phyloP scores from a whole-genome alignment of 495 filamentous ascomycete genomes.

The Daldinia childiae region DNA sequence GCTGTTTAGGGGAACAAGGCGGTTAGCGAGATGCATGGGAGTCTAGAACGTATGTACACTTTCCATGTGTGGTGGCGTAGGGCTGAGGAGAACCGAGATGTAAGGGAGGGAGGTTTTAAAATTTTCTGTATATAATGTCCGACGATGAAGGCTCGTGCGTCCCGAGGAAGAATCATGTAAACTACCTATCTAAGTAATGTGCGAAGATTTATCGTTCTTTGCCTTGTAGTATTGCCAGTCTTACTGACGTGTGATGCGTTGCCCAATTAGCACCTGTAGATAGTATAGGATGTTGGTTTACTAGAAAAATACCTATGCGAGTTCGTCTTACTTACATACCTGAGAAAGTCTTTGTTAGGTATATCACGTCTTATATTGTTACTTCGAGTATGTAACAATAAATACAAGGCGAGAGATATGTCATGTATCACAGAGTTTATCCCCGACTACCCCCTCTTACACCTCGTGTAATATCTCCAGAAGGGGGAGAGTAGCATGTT shows the following conservation, averaged over 20 bases:
- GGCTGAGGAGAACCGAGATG: conserved; percentile 4
- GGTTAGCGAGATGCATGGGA: background rate
- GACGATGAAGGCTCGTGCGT: background rate
- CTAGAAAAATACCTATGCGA: background rate
- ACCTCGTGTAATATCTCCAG: background rate
- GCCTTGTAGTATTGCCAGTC: background rate
- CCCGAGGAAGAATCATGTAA: background rate
- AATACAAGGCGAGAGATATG: background rate
- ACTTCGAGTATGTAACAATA: background rate
- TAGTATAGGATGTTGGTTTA: background rate
- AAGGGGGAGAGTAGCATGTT: background rate
- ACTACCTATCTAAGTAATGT: background rate
- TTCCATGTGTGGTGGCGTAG: conserved; percentile 3
- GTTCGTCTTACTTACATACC: background rate
- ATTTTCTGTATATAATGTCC: background rate
- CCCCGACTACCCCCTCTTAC: background rate
- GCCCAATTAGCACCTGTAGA: too few relatives aligned
- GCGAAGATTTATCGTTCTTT: background rate
- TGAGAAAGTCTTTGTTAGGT: background rate
- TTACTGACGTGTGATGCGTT: background rate
- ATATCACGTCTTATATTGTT: background rate
- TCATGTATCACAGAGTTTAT: background rate
- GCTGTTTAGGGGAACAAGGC: background rate
- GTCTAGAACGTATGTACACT: conserved; percentile 1
- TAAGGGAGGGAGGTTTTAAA: background rate